Evolutionary conservation across 768 basidiomycete species (phyloP).

Genomic region (Suillus decipiens): DNA sequence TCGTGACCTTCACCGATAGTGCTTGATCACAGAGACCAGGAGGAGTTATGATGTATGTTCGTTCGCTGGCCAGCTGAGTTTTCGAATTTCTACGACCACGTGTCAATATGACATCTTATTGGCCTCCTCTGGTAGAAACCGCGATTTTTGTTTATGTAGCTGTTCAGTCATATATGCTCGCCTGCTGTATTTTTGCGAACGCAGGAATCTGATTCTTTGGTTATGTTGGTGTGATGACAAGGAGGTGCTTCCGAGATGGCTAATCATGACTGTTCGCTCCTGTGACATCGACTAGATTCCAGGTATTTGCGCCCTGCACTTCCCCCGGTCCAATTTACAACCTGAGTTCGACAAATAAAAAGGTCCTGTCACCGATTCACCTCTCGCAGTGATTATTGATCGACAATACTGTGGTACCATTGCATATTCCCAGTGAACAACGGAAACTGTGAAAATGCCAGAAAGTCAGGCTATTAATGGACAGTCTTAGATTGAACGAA

Average conservation of each 20-base stretch:
- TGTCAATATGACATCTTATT: neutral
- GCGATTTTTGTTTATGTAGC: neutral
- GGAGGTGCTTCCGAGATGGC: neutral
- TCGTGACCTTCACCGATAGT: slow-evolving; percentile 30
- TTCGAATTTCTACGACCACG: neutral
- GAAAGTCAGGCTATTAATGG: too few relatives aligned
- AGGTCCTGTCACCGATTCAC: too few relatives aligned
- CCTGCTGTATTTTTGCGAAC: neutral
- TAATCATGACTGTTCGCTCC: neutral
- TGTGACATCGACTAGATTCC: slow-evolving; percentile 48
- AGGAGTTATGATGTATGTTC: neutral
- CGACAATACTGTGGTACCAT: too few relatives aligned
- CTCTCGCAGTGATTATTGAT: too few relatives aligned
- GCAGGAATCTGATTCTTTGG: neutral
- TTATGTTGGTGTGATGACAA: neutral
- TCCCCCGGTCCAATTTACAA: too few relatives aligned
- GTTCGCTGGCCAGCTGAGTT: neutral
- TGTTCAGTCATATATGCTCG: neutral
- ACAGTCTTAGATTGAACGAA: too few relatives aligned
- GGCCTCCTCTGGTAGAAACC: neutral
- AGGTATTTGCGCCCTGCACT: slow-evolving; percentile 44
- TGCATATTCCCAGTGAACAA: too few relatives aligned
- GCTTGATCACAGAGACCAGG: neutral
- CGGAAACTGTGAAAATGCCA: too few relatives aligned
- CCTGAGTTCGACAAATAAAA: too few relatives aligned